Percentiles rank a stretch among this genome's conserved stretches.
Evolutionary conservation across 2,329 filamentous ascomycete species (phyloP).

Genomic region (Cercospora beticola): DNA sequence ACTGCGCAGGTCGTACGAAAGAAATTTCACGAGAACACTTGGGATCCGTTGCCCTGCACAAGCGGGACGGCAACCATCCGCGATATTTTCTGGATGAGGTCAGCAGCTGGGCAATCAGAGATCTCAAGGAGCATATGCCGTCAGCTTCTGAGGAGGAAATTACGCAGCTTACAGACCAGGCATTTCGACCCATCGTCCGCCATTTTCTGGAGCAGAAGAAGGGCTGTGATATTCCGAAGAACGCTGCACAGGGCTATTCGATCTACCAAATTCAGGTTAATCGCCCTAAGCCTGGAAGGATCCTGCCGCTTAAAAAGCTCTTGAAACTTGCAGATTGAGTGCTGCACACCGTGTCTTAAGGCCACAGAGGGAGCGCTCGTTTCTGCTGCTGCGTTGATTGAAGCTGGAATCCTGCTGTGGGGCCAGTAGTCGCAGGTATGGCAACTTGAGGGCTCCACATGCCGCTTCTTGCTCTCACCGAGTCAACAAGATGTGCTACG

Average conservation of each 20-base stretch:
- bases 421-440: neutral
- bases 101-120: neutral
- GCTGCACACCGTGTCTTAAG: neutral
- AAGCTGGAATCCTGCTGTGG: neutral
- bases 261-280: neutral
- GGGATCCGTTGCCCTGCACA: neutral
- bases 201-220: neutral
- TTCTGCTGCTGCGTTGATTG: neutral
- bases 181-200: neutral
- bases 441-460: neutral
- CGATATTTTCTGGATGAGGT: neutral
- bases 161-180: neutral
- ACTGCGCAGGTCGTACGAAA: neutral
- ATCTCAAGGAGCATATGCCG: neutral
- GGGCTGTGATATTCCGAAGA: neutral
- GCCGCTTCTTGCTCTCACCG: neutral
- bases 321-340: neutral
- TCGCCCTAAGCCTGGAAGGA: neutral
- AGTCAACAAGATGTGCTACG: neutral
- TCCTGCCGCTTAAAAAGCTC: neutral
- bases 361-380: neutral
- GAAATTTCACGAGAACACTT: neutral
- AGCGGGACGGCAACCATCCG: neutral
- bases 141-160: neutral
- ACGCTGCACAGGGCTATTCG: neutral